These are phyloP conservation scores for Pelomyxa schiedti DNA, from an alignment of 78 protist genomes.

Conservation along the genomic window DNA sequence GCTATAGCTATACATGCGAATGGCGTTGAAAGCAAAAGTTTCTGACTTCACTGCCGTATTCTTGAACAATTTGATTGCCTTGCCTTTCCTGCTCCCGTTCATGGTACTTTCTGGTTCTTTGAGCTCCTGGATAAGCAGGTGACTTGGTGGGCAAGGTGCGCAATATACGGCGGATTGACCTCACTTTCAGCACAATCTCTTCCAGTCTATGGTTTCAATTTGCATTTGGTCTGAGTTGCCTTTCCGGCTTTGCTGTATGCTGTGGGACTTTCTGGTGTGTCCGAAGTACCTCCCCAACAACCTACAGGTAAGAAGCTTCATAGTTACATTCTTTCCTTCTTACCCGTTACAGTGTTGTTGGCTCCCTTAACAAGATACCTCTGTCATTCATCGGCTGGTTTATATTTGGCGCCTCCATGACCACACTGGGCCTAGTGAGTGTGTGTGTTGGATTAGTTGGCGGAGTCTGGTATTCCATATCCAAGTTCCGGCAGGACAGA, in stretches of 20 bases:
- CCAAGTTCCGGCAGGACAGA: no score
- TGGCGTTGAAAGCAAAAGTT: not conserved
- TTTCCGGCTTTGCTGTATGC: not conserved
- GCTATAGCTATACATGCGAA: not conserved
- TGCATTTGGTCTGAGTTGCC: no score
- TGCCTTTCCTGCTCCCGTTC: not conserved
- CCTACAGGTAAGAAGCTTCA: no score
- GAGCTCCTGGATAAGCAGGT: no score
- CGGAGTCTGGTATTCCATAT: not conserved
- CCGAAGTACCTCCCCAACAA: not conserved
- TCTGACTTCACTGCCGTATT: not conserved
- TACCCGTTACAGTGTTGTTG: not conserved
- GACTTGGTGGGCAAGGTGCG: no score
- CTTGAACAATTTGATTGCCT: not conserved
- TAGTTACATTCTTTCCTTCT: not conserved
- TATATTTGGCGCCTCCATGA: not conserved
- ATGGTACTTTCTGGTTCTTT: not conserved
- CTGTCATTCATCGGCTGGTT: not conserved
- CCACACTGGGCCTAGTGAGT: not conserved
- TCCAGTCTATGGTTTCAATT: no score
- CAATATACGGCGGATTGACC: no score
- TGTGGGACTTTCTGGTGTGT: not conserved
- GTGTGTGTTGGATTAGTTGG: not conserved
- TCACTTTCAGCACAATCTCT: no score
- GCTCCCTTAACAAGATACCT: not conserved